Conservation (phyloP, 495 filamentous ascomycete genomes). For the Lophium mytilinum region DNA sequence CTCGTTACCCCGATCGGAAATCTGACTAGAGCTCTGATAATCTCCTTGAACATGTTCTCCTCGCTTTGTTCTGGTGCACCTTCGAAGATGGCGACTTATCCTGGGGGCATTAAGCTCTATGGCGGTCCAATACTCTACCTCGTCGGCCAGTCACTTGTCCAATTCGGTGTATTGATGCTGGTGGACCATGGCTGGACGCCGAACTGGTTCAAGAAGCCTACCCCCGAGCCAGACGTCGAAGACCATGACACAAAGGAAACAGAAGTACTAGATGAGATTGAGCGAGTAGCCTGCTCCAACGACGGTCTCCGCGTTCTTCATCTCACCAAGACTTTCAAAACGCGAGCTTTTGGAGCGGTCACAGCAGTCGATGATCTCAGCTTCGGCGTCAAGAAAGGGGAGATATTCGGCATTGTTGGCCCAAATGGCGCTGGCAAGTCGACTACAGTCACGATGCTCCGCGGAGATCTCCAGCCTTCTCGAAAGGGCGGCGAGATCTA, state of each 20-base stretch:
- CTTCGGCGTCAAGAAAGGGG: constrained; percentile 30
- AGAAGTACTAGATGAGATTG: constrained; percentile 42
- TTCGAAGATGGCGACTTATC: constrained; percentile 49
- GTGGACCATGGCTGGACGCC: constrained; percentile 57
- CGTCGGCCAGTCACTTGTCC: constrained; percentile 54
- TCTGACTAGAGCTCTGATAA: constrained; percentile 59
- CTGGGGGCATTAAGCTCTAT: constrained; percentile 62
- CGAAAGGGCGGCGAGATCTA: constrained; percentile 5
- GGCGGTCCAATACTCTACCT: constrained; percentile 75
- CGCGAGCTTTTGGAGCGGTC: constrained; percentile 10
- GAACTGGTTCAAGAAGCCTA: constrained; percentile 36
- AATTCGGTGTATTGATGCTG: constrained; percentile 63
- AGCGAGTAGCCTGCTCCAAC: constrained; percentile 39
- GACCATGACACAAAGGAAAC: constrained; percentile 38
- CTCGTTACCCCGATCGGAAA: constrained; percentile 61
- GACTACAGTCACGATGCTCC: constrained; percentile 22
- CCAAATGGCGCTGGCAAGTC: constrained; percentile 27
- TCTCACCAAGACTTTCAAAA: constrained; percentile 29
- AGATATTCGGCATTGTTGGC: constrained; percentile 34
- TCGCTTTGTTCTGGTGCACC: constrained; percentile 54
- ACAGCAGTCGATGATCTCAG: constrained; percentile 34
- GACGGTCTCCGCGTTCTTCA: constrained; percentile 60
- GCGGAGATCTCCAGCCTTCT: constrained; percentile 21
- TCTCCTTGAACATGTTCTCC: constrained; percentile 71
- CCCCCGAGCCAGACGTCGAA: constrained; percentile 37